Percentiles rank a stretch among this genome's conserved stretches.
These are phyloP conservation scores for Cornus controversa DNA, from an alignment of 148 eudicot genomes.

Conservation along the genomic window DNA sequence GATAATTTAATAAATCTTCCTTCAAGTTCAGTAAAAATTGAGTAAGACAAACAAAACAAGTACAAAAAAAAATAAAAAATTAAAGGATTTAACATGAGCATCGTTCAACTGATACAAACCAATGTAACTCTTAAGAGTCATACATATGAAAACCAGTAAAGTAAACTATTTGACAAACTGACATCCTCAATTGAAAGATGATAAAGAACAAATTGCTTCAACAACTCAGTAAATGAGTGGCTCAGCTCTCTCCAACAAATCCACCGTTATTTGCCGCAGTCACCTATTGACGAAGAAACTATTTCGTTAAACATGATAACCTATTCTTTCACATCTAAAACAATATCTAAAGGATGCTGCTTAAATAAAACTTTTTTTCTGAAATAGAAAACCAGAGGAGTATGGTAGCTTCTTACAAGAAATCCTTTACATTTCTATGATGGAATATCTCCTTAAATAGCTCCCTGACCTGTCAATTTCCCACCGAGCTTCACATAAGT, in stretches of 20 bases:
- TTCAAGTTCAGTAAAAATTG: neutral
- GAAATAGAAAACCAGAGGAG: constrained; percentile 31
- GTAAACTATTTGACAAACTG: constrained; percentile 1
- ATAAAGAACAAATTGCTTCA: constrained; percentile 4
- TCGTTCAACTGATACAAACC: constrained; percentile 1
- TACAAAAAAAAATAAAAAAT: no score
- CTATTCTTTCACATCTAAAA: constrained; percentile 29
- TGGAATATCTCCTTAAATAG: constrained; percentile 61
- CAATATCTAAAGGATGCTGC: constrained; percentile 11
- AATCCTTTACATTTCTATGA: constrained; percentile 50
- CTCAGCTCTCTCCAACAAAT: constrained; percentile 37
- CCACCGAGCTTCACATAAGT: constrained; percentile 66
- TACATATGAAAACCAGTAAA: constrained; percentile 10
- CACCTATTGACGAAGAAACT: constrained; percentile 55
- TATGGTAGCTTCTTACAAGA: constrained; percentile 51
- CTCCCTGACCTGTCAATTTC: constrained; percentile 90
- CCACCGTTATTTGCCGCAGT: constrained; percentile 44
- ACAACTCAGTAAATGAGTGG: constrained; percentile 3
- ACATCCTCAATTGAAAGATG: constrained; percentile 2
- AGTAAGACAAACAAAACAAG: neutral
- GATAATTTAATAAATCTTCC: neutral
- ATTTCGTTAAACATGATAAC: constrained; percentile 30
- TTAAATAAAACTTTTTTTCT: constrained; percentile 21
- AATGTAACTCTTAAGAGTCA: neutral
- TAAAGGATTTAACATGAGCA: neutral